phyloP scores from a whole-genome alignment of 129 eudicot species.

The Helichrysum umbraculigerum region DNA sequence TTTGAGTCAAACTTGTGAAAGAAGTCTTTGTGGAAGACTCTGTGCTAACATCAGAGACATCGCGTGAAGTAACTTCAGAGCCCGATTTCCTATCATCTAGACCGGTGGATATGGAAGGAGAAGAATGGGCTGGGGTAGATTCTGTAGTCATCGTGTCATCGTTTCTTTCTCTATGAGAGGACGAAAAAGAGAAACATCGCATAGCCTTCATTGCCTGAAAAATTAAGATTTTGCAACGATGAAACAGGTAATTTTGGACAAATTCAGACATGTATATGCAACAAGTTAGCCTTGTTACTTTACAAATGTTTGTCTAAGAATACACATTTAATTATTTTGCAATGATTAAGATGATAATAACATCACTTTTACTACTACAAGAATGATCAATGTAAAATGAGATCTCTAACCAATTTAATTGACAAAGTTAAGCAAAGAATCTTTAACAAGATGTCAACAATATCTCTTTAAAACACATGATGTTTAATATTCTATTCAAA shows the following conservation, averaged over 20 bases:
- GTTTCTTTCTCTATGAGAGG: constrained; percentile 40
- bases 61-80: constrained; percentile 52
- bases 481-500: constrained; percentile 9
- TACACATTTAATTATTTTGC: background rate
- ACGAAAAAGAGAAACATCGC: constrained; percentile 60
- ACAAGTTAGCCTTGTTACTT: background rate
- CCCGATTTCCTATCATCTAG: constrained; percentile 46
- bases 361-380: background rate
- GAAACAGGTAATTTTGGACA: background rate
- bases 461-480: constrained; percentile 13
- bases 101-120: constrained; percentile 44
- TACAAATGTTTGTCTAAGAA: background rate
- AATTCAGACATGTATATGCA: background rate
- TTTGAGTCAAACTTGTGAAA: constrained; percentile 47
- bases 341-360: background rate
- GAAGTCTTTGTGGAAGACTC: constrained; percentile 53
- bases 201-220: constrained; percentile 37
- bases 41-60: constrained; percentile 52
- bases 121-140: constrained; percentile 48
- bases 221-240: constrained; percentile 10
- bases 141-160: constrained; percentile 47
- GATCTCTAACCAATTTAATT: background rate
- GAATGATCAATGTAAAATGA: constrained; percentile 5
- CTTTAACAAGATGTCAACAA: constrained; percentile 12
- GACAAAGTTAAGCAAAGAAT: constrained; percentile 19